These are phyloP conservation scores for Setaria viridis DNA, from an alignment of 202 grass and related monocot species.

Conservation along the genomic window DNA sequence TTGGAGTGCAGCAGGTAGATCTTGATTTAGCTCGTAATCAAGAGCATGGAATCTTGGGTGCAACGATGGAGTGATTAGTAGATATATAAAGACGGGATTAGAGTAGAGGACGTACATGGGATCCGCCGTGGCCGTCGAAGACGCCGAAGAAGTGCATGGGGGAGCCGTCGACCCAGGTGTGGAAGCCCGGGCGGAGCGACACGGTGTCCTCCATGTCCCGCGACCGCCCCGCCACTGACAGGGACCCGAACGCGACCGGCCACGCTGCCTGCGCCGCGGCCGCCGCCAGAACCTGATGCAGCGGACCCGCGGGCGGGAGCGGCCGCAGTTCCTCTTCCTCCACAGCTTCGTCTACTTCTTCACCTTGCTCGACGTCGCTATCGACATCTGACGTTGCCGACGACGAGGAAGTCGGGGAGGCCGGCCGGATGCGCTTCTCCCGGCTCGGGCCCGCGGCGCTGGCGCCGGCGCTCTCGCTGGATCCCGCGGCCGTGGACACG, in stretches of 20 bases:
- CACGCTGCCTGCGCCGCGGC: neutral
- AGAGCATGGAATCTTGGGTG: too few relatives aligned
- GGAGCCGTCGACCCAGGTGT: slow-evolving; percentile 47
- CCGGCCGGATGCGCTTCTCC: neutral
- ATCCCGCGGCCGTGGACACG: neutral
- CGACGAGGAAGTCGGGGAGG: neutral
- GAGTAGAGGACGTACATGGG: slow-evolving; percentile 47
- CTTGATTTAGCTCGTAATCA: too few relatives aligned
- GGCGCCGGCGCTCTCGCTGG: neutral
- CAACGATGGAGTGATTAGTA: too few relatives aligned
- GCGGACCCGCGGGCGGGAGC: neutral
- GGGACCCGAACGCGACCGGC: slow-evolving; percentile 60
- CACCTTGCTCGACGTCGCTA: neutral
- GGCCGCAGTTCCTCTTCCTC: neutral
- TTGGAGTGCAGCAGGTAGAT: too few relatives aligned
- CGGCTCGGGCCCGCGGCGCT: neutral
- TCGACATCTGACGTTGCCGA: neutral
- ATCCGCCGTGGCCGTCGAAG: slow-evolving; percentile 83
- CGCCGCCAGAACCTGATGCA: neutral
- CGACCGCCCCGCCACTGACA: slow-evolving; percentile 59
- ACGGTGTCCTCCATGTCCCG: slow-evolving; percentile 83
- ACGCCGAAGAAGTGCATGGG: slow-evolving; percentile 82
- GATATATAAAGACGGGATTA: too few relatives aligned
- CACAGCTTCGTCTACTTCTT: neutral
- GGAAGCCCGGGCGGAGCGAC: slow-evolving; percentile 55